Percentiles rank a stretch among this genome's conserved stretches.
Evolutionary conservation across 2,329 filamentous ascomycete genomes (phyloP).

Genomic region (Didymellaceae sp.): DNA sequence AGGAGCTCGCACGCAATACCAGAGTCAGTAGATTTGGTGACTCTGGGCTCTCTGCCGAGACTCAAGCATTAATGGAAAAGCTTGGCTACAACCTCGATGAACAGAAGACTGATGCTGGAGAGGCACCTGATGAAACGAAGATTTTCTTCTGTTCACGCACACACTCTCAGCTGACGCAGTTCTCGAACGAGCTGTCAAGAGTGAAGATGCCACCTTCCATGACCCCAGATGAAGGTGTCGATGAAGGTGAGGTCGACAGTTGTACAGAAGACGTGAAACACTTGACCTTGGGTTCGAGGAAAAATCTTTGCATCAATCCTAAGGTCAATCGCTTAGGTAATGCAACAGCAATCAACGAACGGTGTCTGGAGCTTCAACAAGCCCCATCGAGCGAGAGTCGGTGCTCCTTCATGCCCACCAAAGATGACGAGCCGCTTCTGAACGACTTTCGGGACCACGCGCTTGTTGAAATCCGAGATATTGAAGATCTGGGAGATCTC

Average conservation of each 20-base stretch:
- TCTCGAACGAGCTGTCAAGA: constrained; percentile 79
- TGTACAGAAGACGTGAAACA: constrained; percentile 74
- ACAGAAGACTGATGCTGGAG: constrained; percentile 54
- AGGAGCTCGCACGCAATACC: constrained; percentile 50
- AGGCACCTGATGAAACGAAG: constrained; percentile 72
- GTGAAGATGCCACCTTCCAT: constrained; percentile 79
- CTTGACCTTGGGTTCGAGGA: constrained; percentile 82
- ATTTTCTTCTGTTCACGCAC: constrained; percentile 93
- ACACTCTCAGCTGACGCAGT: constrained; percentile 89
- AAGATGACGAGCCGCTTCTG: constrained; percentile 73
- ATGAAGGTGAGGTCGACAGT: constrained; percentile 24
- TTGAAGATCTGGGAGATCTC: constrained; percentile 83
- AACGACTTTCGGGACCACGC: constrained; percentile 85
- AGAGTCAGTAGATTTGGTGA: constrained; percentile 35
- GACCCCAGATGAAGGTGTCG: constrained; percentile 27
- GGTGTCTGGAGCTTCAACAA: constrained; percentile 89
- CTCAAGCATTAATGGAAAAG: constrained; percentile 73
- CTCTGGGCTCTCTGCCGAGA: constrained; percentile 73
- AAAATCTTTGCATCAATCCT: constrained; percentile 88
- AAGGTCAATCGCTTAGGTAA: constrained; percentile 73
- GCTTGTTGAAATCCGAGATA: constrained; percentile 85
- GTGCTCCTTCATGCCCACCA: constrained; percentile 79
- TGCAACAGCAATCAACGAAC: constrained; percentile 87
- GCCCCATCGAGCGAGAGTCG: constrained; percentile 65
- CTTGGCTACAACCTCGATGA: constrained; percentile 46